A percentile compares a stretch with the other conserved stretches of the same genome.
Evolutionary conservation across 768 basidiomycete genomes (phyloP).

Genomic region (Macrocybe gigantea): DNA sequence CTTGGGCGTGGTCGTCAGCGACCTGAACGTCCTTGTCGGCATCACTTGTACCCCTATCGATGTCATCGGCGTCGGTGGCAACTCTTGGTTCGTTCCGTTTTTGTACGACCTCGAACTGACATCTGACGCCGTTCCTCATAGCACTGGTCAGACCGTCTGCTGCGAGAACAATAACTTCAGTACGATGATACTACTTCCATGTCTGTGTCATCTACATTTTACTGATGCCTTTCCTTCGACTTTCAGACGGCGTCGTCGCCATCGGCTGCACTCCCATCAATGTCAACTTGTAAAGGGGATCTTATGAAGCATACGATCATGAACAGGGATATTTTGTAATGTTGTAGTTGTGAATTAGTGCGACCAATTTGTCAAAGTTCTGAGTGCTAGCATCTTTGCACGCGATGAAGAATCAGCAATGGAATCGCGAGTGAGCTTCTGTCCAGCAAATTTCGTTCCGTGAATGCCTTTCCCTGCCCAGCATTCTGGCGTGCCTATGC

Average conservation of each 20-base stretch:
- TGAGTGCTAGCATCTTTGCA: too few species aligned
- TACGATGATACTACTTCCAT: conserved; percentile 8
- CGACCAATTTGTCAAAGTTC: too few species aligned
- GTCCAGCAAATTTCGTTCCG: too few species aligned
- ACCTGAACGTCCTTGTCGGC: conserved; percentile 18
- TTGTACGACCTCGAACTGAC: not conserved
- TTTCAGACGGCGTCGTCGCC: conserved; percentile 16
- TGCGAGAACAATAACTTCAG: conserved; percentile 21
- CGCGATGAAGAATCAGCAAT: too few species aligned
- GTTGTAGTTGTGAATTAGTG: too few species aligned
- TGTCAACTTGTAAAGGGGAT: conserved; percentile 13
- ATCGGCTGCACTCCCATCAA: conserved; percentile 24
- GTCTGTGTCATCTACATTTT: not conserved
- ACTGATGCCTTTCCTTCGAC: not conserved
- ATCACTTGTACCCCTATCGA: conserved; percentile 21
- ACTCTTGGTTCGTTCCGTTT: conserved; percentile 12
- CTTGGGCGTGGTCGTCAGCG: conserved; percentile 16
- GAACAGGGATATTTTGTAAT: too few species aligned
- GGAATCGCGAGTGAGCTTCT: too few species aligned
- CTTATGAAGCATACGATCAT: too few species aligned
- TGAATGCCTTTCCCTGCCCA: too few species aligned
- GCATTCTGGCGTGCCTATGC: too few species aligned
- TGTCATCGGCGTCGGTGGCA: conserved; percentile 15
- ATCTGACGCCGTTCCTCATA: conserved; percentile 2
- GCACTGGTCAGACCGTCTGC: conserved; percentile 23